Base-by-base conservation (phyloP, 2,329 filamentous ascomycete genomes). In the Graphiopsis chlorocephala region DNA sequence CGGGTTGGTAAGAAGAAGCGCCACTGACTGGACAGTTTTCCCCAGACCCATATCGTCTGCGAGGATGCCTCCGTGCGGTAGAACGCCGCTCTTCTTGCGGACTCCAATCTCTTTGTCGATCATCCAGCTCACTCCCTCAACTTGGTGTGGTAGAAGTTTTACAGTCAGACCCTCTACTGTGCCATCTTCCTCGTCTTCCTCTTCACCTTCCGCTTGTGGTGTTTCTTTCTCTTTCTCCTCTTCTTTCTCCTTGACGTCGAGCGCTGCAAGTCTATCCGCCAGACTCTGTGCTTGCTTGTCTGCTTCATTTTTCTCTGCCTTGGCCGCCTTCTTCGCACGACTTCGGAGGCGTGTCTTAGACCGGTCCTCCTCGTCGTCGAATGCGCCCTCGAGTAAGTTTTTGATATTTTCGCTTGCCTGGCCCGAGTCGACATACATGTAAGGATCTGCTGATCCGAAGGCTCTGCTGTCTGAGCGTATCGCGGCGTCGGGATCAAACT, bases 11-110 rank as follows among this genome's bases (percentile, higher is more conserved):
- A 99, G 83, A 48, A 99, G 90, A 33, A 98, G 83, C 1, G 94
- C 89, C 64, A 99, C 91, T 1, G 93, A 92, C 78, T 99, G 95
- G 15, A 99, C 85, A 0, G 95, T 99, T 82, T 99, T 99, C 65
- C 95, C 95, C 15, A 98, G 82, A 69, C 94, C 94, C 94, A 98
- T 96, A 70, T 99, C 95, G 73, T 99, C 95, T 20, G 95, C 95
- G 38, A 99, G 84, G 68, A 99, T 96, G 20, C 95, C 95, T 38
- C 95, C 95, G 71, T 96, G 95, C 31, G 94, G 93, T 11, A 96
- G 85, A 0, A 87, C 83, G 4, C 85, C 86, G 64, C 91, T 91
- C 71, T 89, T 90, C 80, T 95, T 97, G 66, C 91, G 88, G 20
- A 88, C 88, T 2, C 94, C 93, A 12, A 92, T 88, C 78, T 99